These are phyloP conservation scores for Fusarium circinatum DNA, from an alignment of 2,329 filamentous ascomycete genomes.

Conservation along the genomic window DNA sequence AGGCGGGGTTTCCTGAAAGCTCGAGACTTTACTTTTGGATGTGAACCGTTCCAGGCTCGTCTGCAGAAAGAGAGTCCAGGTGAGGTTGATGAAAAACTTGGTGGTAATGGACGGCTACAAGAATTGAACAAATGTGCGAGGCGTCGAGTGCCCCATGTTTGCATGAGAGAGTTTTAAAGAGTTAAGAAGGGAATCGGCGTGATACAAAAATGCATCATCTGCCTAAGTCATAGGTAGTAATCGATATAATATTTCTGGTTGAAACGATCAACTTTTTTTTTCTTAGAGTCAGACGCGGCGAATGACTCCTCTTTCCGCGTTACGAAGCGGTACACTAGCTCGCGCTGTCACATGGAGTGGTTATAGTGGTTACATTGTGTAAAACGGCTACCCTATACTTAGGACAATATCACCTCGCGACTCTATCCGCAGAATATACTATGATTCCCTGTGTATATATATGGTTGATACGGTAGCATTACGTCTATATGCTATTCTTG, in stretches of 20 bases:
- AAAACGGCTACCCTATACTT: constrained; percentile 11
- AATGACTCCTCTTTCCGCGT: constrained; percentile 32
- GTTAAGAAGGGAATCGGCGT: neutral
- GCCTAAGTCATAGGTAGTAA: constrained; percentile 3
- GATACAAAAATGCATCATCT: constrained; percentile 3
- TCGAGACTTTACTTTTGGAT: neutral
- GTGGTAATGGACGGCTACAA: constrained; percentile 10
- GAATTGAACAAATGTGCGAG: constrained; percentile 29
- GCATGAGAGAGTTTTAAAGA: constrained; percentile 36
- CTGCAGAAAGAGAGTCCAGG: constrained; percentile 2
- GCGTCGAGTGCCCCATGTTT: constrained; percentile 44
- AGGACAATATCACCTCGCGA: no score
- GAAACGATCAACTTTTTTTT: constrained; percentile 28
- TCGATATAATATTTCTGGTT: neutral
- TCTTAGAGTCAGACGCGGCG: constrained; percentile 11
- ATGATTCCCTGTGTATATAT: neutral
- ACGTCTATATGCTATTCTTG: no score
- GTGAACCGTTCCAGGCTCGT: neutral
- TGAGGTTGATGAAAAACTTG: neutral
- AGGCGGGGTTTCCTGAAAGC: neutral
- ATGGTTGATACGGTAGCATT: neutral
- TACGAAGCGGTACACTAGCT: constrained; percentile 2
- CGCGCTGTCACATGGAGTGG: constrained; percentile 29
- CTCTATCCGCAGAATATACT: neutral
- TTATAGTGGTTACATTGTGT: neutral